A percentile compares a stretch with the other conserved stretches of the same genome.
These are phyloP conservation scores for Leishmania martiniquensis DNA, from an alignment of 208 protist genomes.

Conservation along the genomic window DNA sequence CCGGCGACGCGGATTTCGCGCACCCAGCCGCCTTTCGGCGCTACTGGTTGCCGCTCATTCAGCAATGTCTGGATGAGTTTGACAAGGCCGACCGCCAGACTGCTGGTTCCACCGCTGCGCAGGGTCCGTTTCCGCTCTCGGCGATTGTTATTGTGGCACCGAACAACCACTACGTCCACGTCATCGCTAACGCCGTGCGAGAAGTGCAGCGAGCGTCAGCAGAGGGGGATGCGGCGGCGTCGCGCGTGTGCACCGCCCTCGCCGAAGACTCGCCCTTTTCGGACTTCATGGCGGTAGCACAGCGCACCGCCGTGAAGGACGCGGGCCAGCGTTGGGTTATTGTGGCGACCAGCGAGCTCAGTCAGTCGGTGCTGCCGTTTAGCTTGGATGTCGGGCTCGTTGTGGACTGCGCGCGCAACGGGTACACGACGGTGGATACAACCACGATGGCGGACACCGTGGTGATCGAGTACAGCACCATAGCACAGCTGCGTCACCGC, in stretches of 20 bases:
- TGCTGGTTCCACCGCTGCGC: not conserved
- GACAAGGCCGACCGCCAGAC: conserved; percentile 50
- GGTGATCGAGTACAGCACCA: conserved; percentile 60
- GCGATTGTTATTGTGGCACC: conserved; percentile 37
- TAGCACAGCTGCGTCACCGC: conserved; percentile 62
- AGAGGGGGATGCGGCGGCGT: not conserved
- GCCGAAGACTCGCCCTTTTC: conserved; percentile 24
- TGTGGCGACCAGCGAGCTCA: conserved; percentile 59
- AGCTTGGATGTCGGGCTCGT: conserved; percentile 67
- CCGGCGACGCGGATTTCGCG: conserved; percentile 66
- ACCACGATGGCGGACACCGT: conserved; percentile 43
- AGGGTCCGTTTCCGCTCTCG: conserved; percentile 12
- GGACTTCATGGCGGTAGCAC: conserved; percentile 31
- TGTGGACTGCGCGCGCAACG: conserved; percentile 77
- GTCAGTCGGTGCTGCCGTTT: conserved; percentile 70
- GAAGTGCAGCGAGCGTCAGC: conserved; percentile 12
- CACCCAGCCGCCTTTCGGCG: conserved; percentile 44
- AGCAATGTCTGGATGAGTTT: conserved; percentile 55
- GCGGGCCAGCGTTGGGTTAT: conserved; percentile 46
- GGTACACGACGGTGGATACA: conserved; percentile 49
- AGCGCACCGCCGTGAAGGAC: conserved; percentile 18
- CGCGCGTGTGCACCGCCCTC: conserved; percentile 32
- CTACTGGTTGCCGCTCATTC: conserved; percentile 69
- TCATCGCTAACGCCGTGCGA: conserved; percentile 15
- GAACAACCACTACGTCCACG: conserved; percentile 29